These are phyloP conservation scores for Neurospora tetraspora DNA, from an alignment of 495 filamentous ascomycete genomes.

Conservation along the genomic window DNA sequence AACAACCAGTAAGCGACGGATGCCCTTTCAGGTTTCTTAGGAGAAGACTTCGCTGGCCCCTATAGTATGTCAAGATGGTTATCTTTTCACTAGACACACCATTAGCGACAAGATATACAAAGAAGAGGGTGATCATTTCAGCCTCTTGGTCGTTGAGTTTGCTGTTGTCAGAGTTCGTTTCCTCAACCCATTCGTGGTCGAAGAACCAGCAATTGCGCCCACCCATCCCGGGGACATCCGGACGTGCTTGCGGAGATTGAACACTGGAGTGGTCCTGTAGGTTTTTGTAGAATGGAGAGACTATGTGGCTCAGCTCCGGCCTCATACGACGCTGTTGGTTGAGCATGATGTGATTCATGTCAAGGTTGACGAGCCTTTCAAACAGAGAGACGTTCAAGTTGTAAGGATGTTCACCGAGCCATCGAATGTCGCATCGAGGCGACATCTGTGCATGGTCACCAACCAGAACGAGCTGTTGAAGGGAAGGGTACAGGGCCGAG, in stretches of 20 bases:
- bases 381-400: conserved; percentile 40
- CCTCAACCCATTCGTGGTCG: conserved; percentile 60
- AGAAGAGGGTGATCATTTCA: conserved; percentile 65
- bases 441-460: conserved; percentile 48
- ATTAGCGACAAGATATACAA: conserved; percentile 61
- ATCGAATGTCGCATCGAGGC: conserved; percentile 42
- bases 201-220: conserved; percentile 59
- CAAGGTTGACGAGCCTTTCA: conserved; percentile 59
- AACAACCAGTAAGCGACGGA: conserved; percentile 33
- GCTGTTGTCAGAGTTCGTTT: conserved; percentile 53
- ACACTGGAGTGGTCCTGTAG: conserved; percentile 66
- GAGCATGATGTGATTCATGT: conserved; percentile 52
- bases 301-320: conserved; percentile 52
- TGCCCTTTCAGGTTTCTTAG: conserved; percentile 41
- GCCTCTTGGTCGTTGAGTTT: conserved; percentile 67
- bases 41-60: conserved; percentile 67
- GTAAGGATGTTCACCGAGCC: conserved; percentile 64
- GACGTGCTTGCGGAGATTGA: conserved; percentile 29
- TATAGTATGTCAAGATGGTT: conserved; percentile 86
- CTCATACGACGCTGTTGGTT: conserved; percentile 63
- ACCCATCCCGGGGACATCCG: conserved; percentile 72
- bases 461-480: conserved; percentile 46
- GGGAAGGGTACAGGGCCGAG: conserved; percentile 41
- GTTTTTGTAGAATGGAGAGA: conserved; percentile 54
- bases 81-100: conserved; percentile 50